A percentile compares a stretch with the other conserved stretches of the same genome.
Conservation (phyloP, 495 filamentous ascomycete genomes). For the Massariosphaeria phaeospora region DNA sequence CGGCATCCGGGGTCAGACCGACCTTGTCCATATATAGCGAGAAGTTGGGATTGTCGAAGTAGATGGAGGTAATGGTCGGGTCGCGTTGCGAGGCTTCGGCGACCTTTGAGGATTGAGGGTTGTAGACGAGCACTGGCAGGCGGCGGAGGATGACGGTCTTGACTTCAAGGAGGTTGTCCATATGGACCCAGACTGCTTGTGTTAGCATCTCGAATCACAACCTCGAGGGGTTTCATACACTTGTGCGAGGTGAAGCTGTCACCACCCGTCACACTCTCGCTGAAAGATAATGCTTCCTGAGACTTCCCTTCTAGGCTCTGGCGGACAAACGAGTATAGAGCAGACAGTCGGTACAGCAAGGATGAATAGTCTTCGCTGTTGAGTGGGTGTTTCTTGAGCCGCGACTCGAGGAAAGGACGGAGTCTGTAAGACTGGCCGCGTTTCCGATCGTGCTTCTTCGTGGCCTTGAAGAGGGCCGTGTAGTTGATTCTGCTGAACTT, state of each 20-base stretch:
- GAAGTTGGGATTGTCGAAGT: conserved; percentile 87
- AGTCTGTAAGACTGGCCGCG: conserved; percentile 75
- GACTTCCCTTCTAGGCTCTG: conserved; percentile 63
- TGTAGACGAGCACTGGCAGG: conserved; percentile 87
- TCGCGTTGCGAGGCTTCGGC: conserved; percentile 71
- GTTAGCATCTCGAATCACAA: conserved; percentile 2
- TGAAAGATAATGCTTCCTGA: conserved; percentile 30
- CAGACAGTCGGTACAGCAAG: conserved; percentile 79
- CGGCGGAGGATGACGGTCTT: conserved; percentile 90
- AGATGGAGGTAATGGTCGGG: conserved; percentile 88
- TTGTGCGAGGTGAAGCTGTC: conserved; percentile 87
- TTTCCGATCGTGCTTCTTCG: conserved; percentile 96
- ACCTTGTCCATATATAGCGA: conserved; percentile 82
- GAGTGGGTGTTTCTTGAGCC: conserved; percentile 79
- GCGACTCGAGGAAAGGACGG: conserved; percentile 82
- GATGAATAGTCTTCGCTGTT: conserved; percentile 94
- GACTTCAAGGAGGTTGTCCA: conserved; percentile 89
- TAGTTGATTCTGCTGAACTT: conserved; percentile 96
- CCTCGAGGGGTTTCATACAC: conserved; percentile 48
- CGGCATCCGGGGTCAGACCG: conserved; percentile 65
- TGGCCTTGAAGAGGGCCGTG: conserved; percentile 94
- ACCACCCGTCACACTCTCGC: conserved; percentile 44
- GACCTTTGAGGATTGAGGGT: conserved; percentile 72
- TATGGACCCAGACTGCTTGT: conserved; percentile 78
- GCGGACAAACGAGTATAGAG: conserved; percentile 92